Percentiles rank a stretch among this genome's conserved stretches.
Conservation (phyloP, 2,329 filamentous ascomycete genomes). For the Bimuria novae-zelandiae region DNA sequence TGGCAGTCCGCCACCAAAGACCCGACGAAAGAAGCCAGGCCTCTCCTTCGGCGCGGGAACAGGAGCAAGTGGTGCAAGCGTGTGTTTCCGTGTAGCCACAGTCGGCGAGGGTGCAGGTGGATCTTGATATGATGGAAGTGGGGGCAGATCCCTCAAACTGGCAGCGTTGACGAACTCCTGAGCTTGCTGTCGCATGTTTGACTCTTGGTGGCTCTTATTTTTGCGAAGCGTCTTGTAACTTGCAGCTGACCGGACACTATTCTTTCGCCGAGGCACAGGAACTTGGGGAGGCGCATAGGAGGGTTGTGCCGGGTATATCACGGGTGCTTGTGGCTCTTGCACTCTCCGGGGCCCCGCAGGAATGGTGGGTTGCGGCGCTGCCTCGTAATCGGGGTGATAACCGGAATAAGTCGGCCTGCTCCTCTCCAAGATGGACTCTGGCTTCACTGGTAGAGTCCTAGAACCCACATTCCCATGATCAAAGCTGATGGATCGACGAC, state of each 20-base stretch:
- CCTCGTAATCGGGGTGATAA: constrained; percentile 69
- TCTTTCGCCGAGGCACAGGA: constrained; percentile 57
- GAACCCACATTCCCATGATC: constrained; percentile 56
- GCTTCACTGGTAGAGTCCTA: constrained; percentile 27
- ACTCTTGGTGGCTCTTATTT: constrained; percentile 49
- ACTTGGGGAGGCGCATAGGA: constrained; percentile 46
- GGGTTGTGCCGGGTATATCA: constrained; percentile 45
- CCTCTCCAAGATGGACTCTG: constrained; percentile 53
- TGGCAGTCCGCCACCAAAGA: constrained; percentile 73
- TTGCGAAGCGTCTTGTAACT: constrained; percentile 49
- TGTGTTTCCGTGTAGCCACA: constrained; percentile 56
- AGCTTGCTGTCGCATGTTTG: constrained; percentile 51
- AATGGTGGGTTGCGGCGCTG: constrained; percentile 83
- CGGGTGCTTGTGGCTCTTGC: constrained; percentile 49
- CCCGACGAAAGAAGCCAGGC: constrained; percentile 88
- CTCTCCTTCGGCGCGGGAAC: constrained; percentile 60
- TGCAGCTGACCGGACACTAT: constrained; percentile 63
- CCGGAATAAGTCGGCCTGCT: constrained; percentile 50
- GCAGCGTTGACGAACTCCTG: constrained; percentile 55
- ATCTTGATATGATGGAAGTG: constrained; percentile 52
- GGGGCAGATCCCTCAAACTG: constrained; percentile 49
- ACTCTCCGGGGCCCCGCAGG: constrained; percentile 74
- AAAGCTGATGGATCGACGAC: constrained; percentile 72
- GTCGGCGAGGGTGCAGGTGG: constrained; percentile 59
- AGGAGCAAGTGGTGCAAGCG: constrained; percentile 44